Evolutionary conservation across 139 green algal genomes (phyloP).

Genomic region (Asterochloris erici): DNA sequence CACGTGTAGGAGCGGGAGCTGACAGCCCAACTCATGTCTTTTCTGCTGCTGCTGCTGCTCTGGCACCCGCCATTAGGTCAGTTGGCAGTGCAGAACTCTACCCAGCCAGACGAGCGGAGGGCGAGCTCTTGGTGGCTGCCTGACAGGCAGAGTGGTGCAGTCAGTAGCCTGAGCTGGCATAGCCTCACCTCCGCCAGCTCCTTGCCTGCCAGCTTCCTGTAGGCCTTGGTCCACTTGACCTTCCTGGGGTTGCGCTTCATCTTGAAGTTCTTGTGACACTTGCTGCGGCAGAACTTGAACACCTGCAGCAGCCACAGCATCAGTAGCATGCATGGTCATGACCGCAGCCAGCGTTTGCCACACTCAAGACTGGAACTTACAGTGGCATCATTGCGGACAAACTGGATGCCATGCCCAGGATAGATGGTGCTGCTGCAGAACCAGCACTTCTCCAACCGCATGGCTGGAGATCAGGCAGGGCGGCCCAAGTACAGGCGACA

Average conservation of each 20-base stretch:
- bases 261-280: conserved; percentile 99
- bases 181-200: conserved; percentile 77
- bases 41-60: too few relatives aligned
- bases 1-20: too few relatives aligned
- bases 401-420: conserved; percentile 94
- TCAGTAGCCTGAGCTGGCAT: too few relatives aligned
- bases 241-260: conserved; percentile 99
- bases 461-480: conserved; percentile 27
- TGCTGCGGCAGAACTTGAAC: conserved; percentile 96
- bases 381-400: conserved; percentile 93
- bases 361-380: conserved; percentile 21
- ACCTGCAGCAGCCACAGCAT: conserved; percentile 40
- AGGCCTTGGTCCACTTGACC: conserved; percentile 97
- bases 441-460: conserved; percentile 99
- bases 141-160: too few relatives aligned
- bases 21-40: too few relatives aligned
- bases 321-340: neutral
- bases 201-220: conserved; percentile 92
- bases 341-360: neutral
- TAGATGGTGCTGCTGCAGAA: conserved; percentile 97
- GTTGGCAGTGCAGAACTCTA: too few relatives aligned
- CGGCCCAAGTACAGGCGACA: neutral
- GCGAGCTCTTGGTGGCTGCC: too few relatives aligned
- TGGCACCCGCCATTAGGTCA: too few relatives aligned
- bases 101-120: too few relatives aligned